Evolutionary conservation across 345 rosid genomes (phyloP), one percentile per base, ranked within the genome.

Genomic region (Rhizophora mangle): DNA sequence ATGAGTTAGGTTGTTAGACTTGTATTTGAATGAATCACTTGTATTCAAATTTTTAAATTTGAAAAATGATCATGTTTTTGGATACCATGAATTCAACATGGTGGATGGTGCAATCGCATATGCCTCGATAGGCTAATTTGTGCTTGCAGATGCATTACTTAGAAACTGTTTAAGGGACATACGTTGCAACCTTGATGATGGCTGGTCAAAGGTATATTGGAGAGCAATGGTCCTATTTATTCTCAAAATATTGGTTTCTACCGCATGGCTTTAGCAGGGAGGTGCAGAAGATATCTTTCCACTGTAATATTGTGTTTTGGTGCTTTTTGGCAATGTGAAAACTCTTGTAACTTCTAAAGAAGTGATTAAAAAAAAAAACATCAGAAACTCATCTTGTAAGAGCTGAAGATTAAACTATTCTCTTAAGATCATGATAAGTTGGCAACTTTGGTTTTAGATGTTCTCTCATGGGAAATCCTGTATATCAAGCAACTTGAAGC

Each of bases 401-500:
- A 16, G 31, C 36, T 60, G 18, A 59, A n/a, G 64, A 34, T 49
- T 8, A 4, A 54, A n/a, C 34, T 43, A 13, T 43, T 43, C 19
- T 11, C 5, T 13, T 43, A 3, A 43, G 49, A 43, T 11, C 18
- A 15, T 43, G 49, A 13, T 43, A 11, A 30, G 30, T 52, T 19
- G 64, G 32, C 32, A 62, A 49, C 10, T 61, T 49, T 32, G 29
- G 26, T 22, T 18, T 18, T 32, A 21, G 34, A 5, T 69, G 37
- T 16, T 51, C 32, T 21, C 31, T 30, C 21, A 1, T 24, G 18
- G 60, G 65, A 61, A 34, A 21, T 61, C n/a, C 15, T 69, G 16
- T 24, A 62, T 27, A 61, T 46, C 61, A 61, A 49, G 73, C 60
- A 49, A 51, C 27, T 31, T 8, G 30, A 60, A 68, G 29, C 27